Evolutionary conservation across 2,329 filamentous ascomycete species (phyloP).

Genomic region (Hymenoscyphus fraxineus): DNA sequence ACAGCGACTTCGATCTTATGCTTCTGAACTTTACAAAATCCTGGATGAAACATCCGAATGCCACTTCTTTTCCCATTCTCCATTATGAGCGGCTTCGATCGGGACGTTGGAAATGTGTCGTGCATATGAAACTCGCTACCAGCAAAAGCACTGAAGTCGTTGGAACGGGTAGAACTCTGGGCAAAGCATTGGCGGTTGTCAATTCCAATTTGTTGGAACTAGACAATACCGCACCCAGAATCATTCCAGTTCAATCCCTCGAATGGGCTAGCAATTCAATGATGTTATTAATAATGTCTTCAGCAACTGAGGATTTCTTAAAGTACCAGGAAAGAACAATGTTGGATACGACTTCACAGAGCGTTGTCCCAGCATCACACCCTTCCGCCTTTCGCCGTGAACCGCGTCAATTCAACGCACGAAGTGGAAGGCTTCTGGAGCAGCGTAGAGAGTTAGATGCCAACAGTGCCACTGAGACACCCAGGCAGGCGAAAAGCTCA

Average conservation of each 20-base stretch:
- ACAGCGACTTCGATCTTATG: neutral
- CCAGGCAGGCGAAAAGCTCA: neutral
- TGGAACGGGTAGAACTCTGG: neutral
- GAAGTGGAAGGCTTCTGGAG: too few species aligned
- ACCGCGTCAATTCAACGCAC: neutral
- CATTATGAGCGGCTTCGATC: neutral
- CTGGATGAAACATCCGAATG: neutral
- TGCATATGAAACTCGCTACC: neutral
- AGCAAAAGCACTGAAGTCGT: neutral
- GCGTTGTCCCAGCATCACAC: neutral
- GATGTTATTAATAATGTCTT: neutral
- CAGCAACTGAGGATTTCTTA: neutral
- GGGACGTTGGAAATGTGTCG: neutral
- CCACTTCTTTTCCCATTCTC: neutral
- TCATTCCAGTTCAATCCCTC: neutral
- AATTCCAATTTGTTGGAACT: neutral
- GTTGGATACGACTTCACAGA: neutral
- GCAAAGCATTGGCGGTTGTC: neutral
- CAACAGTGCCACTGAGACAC: neutral
- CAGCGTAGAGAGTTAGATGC: neutral
- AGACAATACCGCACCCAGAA: too few species aligned
- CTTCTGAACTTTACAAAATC: neutral
- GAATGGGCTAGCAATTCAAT: neutral
- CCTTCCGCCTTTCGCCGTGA: neutral
- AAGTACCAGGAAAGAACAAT: neutral